Conservation (phyloP, 2,329 filamentous ascomycete genomes). For the Fusarium veterinarium region DNA sequence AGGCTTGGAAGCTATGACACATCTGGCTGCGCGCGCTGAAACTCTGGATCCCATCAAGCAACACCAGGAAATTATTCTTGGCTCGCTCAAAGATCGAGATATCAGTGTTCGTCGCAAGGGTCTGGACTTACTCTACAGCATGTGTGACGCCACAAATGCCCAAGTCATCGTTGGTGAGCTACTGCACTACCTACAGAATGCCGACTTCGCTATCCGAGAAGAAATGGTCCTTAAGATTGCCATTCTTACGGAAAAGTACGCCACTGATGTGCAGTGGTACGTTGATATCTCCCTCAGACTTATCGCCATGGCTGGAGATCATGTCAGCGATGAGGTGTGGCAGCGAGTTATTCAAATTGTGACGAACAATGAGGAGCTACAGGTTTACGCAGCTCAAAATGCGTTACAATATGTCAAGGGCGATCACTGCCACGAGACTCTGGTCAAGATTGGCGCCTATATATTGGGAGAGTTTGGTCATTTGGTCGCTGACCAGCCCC, state of each 20-base stretch:
- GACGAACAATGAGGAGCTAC: conserved; percentile 98
- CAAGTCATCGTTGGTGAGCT: conserved; percentile 94
- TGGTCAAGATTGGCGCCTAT: conserved; percentile 98
- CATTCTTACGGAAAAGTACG: conserved; percentile 98
- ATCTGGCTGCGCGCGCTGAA: conserved; percentile 92
- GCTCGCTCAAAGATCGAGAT: conserved; percentile 92
- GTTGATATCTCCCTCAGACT: conserved; percentile 96
- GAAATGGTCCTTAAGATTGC: conserved; percentile 99
- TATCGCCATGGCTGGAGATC: conserved; percentile 96
- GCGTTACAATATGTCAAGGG: conserved; percentile 92
- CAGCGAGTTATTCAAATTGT: conserved; percentile 98
- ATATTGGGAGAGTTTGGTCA: conserved; percentile 97
- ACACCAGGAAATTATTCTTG: conserved; percentile 95
- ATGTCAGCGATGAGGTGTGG: conserved; percentile 99
- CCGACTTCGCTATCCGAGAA: conserved; percentile 97
- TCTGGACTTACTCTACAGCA: conserved; percentile 96
- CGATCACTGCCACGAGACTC: conserved; percentile 93
- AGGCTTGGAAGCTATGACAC: conserved; percentile 96
- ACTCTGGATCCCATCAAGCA: conserved; percentile 98
- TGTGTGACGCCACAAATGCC: conserved; percentile 97
- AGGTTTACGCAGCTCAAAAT: conserved; percentile 95
- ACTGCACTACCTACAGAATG: conserved; percentile 92
- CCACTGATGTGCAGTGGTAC: conserved; percentile 98
- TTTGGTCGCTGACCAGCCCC: conserved; percentile 89
- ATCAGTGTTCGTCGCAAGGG: conserved; percentile 97